Evolutionary conservation across 2,329 filamentous ascomycete species (phyloP), one percentile per base, ranked within the genome.

Genomic region (Verticillium albo-atrum): DNA sequence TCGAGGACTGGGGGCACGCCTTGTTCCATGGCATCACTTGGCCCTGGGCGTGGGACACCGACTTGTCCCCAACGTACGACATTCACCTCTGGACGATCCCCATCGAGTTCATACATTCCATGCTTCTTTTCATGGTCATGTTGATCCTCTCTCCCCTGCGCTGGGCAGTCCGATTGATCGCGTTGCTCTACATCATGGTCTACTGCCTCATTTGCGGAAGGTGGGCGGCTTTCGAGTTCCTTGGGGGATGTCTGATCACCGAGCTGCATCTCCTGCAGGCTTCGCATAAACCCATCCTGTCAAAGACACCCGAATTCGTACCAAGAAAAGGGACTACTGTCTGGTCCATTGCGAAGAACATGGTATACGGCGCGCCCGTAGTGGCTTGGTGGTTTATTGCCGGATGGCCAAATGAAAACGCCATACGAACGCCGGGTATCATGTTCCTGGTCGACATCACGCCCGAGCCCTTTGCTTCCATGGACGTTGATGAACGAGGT

Each of bases 61-160:
- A 73, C 57, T 58, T 75, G 55, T 67, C 27, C 25, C 10, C 57
- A 66, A 74, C 69, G 30, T 84, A 85, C 65, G 82, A 86, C 64
- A 76, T 82, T 23, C 84, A 87, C 62, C 70, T 86, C 20, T 87
- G 84, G 84, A 86, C 84, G 3, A 86, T 87, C 35, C 84, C 84
- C 5, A 77, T 85, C 55, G 84, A 87, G 67, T 85, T 83, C 66
- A 75, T 80, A 59, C 82, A 79, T 67, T 85, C 82, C 2, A 76
- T 87, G 64, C 75, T 82, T 57, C 75, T 86, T 12, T 87, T 86
- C 69, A 70, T 85, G 6, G 73, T 77, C 23, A 68, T 85, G n/a
- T 60, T 85, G 4, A 82, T 76, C 23, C 77, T 80, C 7, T 78
- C 79, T 6, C 55, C 55, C 25, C n/a, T 50, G 34, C 35, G 55